Evolutionary conservation across 345 rosid genomes (phyloP), one percentile per base, ranked within the genome.

Genomic region (Xanthoceras sorbifolium): DNA sequence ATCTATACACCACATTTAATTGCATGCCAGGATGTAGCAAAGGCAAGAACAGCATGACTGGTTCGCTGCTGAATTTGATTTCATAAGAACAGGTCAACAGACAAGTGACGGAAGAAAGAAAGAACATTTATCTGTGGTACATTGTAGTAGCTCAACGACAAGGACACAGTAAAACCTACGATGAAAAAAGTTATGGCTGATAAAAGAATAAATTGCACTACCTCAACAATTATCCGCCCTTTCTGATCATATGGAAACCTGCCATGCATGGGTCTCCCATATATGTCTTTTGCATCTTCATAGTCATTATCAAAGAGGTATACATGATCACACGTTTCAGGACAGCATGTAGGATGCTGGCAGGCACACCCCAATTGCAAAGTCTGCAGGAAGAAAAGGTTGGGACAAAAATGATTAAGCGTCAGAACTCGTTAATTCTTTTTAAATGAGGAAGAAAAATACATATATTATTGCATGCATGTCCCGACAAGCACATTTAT

Each of bases 231-330:
- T 80, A 97, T 84, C 11, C 91, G 87, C 70, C 93, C 88, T 80
- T 85, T 90, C 79, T 86, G 88, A 77, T 97, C 96, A 76, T 97
- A 97, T 3, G 97, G 93, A 73, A 94, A 94, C 82, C 96, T 91
- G 48, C 86, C 90, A 72, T 26, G 72, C 94, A 97, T 88, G 63
- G 94, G 77, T 75, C 85, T 90, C 68, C 99, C 98, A 74, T 82
- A 75, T 74, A 88, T 84, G 87, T 97, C 99, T 84, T 85, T 92
- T 75, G 99, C 97, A 68, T 92, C 97, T 79, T 92, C 98, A 74
- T 91, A 92, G 84, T 97, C 99, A 80, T 84, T 86, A 77, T 83
- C 90, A 29, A 94, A 97, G 77, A 94, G 98, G 89, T 97, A 94
- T n/a, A 92, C 92, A 18, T 92, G 99, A 83, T 89, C 93, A 85